Evolutionary conservation across 2,329 filamentous ascomycete genomes (phyloP), one percentile per base, ranked within the genome.

Genomic region (Verticillium nubilum): DNA sequence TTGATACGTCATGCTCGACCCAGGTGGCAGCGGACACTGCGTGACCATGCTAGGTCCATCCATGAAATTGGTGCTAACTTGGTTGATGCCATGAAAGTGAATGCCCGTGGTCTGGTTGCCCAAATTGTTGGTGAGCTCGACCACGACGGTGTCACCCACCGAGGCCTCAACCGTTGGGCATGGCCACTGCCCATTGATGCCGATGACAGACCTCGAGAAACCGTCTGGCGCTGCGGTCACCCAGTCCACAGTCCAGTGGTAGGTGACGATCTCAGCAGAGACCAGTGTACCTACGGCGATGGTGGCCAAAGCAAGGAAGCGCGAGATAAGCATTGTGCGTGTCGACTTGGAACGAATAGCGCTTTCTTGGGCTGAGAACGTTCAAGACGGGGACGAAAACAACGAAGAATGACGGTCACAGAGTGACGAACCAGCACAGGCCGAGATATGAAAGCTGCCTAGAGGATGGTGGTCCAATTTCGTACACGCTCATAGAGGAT

Each of bases 171-270:
- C 79, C 5, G 69, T 68, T 1, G 86, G 86, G 58, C 84, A 80
- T 13, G 86, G 86, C 82, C 86, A 87, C 66, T 81, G 68, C 4
- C 79, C 79, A 65, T 89, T 88, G 69, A 89, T 83, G 13, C 83
- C 84, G 15, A 76, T 71, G 52, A 76, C 71, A 2, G 73, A 69
- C 25, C 74, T 68, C 12, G 62, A 60, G 53, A 72, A 69, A 33
- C 75, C 75, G 59, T 77, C 74, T 1, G 75, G 75, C 6, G 68
- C 63, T 3, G 70, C 70, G 54, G 63, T 72, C 3, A 78, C 74
- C 76, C 76, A 78, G 7, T 70, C 74, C 50, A 74, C 68, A 33
- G 73, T 68, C 74, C 75, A 78, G 62, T 74, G 64, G 61, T 72
- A 72, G 3, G 68, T 70, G 19, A 77, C 70, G 0, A 69, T 72